Evolutionary conservation across 139 green algal species (phyloP).

Genomic region (Chlorella sp.): DNA sequence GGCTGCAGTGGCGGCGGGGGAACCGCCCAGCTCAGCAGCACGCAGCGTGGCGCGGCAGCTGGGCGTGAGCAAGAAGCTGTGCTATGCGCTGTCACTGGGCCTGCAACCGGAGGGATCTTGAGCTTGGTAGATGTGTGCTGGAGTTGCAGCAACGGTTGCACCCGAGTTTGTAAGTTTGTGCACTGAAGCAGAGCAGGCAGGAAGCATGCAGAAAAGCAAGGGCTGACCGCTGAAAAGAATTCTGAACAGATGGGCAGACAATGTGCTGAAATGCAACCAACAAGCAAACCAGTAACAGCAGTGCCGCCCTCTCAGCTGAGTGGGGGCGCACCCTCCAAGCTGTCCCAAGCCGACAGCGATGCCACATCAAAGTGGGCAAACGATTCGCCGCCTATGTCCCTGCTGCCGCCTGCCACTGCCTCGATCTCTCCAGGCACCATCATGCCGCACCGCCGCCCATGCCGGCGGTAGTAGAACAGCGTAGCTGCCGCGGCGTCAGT

Average conservation of each 20-base stretch:
- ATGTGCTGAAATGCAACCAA: too few relatives aligned
- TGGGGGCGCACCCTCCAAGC: too few relatives aligned
- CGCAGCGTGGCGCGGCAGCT: constrained; percentile 46
- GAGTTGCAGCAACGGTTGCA: too few relatives aligned
- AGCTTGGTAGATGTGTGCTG: too few relatives aligned
- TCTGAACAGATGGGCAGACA: too few relatives aligned
- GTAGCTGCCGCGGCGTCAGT: not conserved
- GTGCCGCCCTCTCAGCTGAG: too few relatives aligned
- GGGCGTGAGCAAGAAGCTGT: constrained; percentile 33
- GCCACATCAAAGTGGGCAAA: too few relatives aligned
- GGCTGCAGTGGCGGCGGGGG: constrained; percentile 39
- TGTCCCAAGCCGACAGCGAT: too few relatives aligned
- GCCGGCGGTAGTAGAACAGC: not conserved
- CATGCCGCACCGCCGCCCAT: constrained; percentile 6
- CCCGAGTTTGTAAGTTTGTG: not conserved
- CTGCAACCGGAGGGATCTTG: too few relatives aligned
- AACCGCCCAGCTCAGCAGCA: constrained; percentile 42
- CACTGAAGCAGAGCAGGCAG: not conserved
- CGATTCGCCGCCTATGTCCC: too few relatives aligned
- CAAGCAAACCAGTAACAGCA: too few relatives aligned
- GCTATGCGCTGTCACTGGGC: constrained; percentile 38
- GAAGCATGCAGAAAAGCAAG: not conserved
- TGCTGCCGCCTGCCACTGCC: not conserved
- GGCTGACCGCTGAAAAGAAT: not conserved
- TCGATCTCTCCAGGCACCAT: constrained; percentile 2